Percentiles rank a stretch among this genome's conserved stretches.
Conservation (phyloP, 345 rosid genomes). For the Microthlaspi erraticum region DNA sequence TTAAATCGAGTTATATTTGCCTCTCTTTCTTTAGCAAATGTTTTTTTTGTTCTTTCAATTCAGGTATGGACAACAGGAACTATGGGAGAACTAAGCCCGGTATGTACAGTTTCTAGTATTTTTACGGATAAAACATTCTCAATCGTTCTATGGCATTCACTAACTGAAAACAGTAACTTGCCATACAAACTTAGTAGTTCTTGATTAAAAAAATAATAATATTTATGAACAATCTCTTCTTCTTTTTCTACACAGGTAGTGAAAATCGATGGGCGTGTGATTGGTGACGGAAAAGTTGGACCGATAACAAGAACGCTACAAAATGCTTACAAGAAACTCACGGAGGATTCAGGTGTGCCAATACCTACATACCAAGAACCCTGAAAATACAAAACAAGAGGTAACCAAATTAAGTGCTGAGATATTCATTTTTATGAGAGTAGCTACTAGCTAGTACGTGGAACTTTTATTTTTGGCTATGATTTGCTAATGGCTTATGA, state of each 20-base stretch:
- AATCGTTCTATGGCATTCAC: neutral
- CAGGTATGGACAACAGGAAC: slow-evolving; percentile 96
- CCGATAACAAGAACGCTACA: slow-evolving; percentile 67
- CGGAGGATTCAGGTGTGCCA: slow-evolving; percentile 69
- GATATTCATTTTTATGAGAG: neutral
- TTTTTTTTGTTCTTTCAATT: slow-evolving; percentile 1
- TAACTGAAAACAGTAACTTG: neutral
- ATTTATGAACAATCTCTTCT: neutral
- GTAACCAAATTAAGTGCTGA: slow-evolving; percentile 3
- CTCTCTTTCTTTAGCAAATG: neutral
- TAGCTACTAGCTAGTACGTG: neutral
- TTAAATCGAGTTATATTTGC: neutral
- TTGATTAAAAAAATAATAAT: neutral
- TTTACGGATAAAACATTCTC: neutral
- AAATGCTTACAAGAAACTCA: slow-evolving; percentile 63
- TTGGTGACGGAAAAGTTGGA: slow-evolving; percentile 81
- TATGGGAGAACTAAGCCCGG: slow-evolving; percentile 91
- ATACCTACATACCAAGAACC: slow-evolving; percentile 57
- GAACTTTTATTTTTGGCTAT: neutral
- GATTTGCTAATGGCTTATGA: neutral
- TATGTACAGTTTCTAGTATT: slow-evolving; percentile 37
- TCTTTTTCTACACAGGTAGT: slow-evolving; percentile 57
- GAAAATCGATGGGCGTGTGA: slow-evolving; percentile 68
- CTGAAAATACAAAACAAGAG: slow-evolving; percentile 17
- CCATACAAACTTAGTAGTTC: neutral